phyloP scores from a whole-genome alignment of 2,329 filamentous ascomycete genomes.

The Colletotrichum cuscutae region DNA sequence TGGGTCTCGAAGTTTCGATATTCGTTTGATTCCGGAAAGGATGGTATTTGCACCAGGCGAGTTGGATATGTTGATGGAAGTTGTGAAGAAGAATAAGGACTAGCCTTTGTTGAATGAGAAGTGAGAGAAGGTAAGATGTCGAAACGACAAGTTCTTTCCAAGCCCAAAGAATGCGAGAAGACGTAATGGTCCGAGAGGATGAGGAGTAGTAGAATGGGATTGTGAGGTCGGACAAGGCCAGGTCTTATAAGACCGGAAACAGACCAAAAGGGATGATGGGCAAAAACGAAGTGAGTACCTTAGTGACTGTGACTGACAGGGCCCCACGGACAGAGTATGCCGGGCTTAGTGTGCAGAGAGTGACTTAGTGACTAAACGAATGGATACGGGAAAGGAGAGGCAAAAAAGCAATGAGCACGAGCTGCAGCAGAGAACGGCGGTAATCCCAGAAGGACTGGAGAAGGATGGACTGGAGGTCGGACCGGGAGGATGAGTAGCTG shows the following conservation, averaged over 20 bases:
- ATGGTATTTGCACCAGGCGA: conserved; percentile 40
- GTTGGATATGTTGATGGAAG: conserved; percentile 38
- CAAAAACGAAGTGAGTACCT: neutral
- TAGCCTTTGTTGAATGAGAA: conserved; percentile 45
- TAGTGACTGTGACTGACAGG: conserved; percentile 32
- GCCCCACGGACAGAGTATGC: conserved; percentile 27
- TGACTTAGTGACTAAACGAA: conserved; percentile 8
- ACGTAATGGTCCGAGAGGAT: conserved; percentile 35
- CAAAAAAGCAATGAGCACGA: conserved; percentile 38
- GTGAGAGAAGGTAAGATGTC: conserved; percentile 38
- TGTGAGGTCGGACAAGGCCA: conserved; percentile 32
- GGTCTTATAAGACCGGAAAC: conserved; percentile 34
- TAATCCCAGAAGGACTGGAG: conserved; percentile 47
- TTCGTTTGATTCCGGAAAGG: conserved; percentile 34
- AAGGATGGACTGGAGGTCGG: conserved; percentile 37
- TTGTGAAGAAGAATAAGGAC: conserved; percentile 47
- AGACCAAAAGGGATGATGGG: conserved; percentile 27
- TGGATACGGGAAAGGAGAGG: conserved; percentile 36
- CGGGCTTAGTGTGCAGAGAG: conserved; percentile 22
- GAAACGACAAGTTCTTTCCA: conserved; percentile 35
- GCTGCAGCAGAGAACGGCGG: conserved; percentile 48
- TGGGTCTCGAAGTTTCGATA: conserved; percentile 30
- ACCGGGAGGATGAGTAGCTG: conserved; percentile 30
- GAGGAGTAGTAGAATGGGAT: conserved; percentile 11
- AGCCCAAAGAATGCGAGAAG: conserved; percentile 37